phyloP scores from a whole-genome alignment of 331 rosid genomes.

The Acacia concinna region DNA sequence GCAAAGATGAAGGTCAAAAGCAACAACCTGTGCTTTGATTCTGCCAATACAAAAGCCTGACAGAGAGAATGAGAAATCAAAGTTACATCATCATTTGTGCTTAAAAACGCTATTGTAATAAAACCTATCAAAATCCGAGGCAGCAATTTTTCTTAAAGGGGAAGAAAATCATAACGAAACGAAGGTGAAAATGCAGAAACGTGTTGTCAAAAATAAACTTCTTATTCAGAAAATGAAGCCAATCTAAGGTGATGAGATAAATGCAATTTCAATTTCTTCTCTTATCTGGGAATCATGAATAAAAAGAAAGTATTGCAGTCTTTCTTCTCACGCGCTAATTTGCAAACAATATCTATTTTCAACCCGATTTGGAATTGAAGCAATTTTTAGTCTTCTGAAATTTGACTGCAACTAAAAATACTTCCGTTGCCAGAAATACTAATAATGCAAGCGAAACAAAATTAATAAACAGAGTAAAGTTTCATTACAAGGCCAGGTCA shows the following conservation, averaged over 20 bases:
- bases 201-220: background rate
- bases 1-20: constrained; percentile 57
- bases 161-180: background rate
- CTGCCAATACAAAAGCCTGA: constrained; percentile 56
- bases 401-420: background rate
- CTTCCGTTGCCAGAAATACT: background rate
- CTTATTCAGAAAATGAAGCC: background rate
- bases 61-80: constrained; percentile 11
- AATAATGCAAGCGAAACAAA: background rate
- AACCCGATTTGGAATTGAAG: background rate
- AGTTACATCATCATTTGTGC: background rate
- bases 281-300: background rate
- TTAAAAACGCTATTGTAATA: background rate
- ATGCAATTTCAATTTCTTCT: background rate
- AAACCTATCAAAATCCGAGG: background rate
- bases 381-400: background rate
- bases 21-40: constrained; percentile 60
- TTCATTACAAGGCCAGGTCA: background rate
- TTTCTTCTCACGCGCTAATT: background rate
- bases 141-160: background rate
- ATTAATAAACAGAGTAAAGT: background rate
- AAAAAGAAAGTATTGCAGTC: background rate
- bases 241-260: background rate
- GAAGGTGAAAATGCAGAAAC: background rate
- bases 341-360: background rate